Evolutionary conservation across 331 rosid genomes (phyloP).

Genomic region (Quercus phellos): DNA sequence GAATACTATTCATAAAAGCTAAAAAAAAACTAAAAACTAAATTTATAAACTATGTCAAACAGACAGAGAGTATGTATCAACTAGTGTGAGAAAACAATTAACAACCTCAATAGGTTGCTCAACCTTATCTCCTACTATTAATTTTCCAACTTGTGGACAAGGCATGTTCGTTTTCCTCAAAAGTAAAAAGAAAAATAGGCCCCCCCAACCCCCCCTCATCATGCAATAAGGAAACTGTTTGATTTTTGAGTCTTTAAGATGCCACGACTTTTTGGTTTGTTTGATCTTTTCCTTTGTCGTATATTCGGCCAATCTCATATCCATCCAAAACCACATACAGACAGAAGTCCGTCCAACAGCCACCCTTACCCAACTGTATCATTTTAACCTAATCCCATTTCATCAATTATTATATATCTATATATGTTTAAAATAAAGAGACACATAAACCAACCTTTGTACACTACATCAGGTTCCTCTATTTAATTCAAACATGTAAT

Average conservation of each 20-base stretch:
- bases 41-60: too few species aligned
- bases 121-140: constrained; percentile 5
- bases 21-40: too few species aligned
- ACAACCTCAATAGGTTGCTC: background rate
- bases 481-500: too few species aligned
- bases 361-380: constrained; percentile 44
- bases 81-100: too few species aligned
- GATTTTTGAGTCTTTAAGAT: constrained; percentile 28
- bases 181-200: constrained; percentile 22
- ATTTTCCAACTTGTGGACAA: constrained; percentile 36
- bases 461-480: too few species aligned
- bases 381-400: constrained; percentile 21
- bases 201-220: constrained; percentile 14
- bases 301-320: constrained; percentile 16
- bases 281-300: constrained; percentile 49
- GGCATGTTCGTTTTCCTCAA: constrained; percentile 22
- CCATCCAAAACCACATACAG: constrained; percentile 30
- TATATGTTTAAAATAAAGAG: too few species aligned
- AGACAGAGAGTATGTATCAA: too few species aligned
- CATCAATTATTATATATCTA: too few species aligned
- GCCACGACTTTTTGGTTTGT: constrained; percentile 33
- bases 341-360: constrained; percentile 52
- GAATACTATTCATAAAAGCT: too few species aligned
- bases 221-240: constrained; percentile 24
- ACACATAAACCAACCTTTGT: too few species aligned